These are phyloP conservation scores for Casaregolazyma lundiana DNA, from an alignment of 1,139 yeast genomes.

Conservation along the genomic window DNA sequence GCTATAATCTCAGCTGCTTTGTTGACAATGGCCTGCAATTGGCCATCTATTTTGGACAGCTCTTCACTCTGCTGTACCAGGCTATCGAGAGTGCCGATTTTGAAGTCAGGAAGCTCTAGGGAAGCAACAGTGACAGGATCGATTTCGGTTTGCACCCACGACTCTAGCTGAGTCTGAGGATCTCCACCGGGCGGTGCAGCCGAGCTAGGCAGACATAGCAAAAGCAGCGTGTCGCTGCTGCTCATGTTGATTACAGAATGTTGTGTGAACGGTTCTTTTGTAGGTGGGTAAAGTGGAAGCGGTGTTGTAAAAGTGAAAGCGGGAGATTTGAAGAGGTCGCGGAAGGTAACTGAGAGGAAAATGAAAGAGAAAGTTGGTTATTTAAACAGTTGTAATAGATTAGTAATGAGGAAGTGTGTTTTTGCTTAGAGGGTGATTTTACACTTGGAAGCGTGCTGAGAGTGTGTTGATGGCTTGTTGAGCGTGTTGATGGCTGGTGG, in stretches of 20 bases:
- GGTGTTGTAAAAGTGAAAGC: neutral
- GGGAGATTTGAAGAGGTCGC: neutral
- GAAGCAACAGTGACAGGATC: conserved; percentile 29
- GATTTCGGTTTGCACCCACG: conserved; percentile 34
- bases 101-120: conserved; percentile 76
- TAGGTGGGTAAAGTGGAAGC: neutral
- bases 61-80: conserved; percentile 90
- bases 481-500: too few relatives aligned
- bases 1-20: conserved; percentile 73
- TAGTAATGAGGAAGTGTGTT: neutral
- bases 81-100: conserved; percentile 91
- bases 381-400: neutral
- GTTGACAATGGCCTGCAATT: conserved; percentile 59
- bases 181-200: conserved; percentile 46
- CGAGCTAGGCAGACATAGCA: conserved; percentile 46
- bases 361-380: neutral
- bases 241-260: neutral
- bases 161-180: conserved; percentile 36
- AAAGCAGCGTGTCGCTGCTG: conserved; percentile 13
- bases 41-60: conserved; percentile 70
- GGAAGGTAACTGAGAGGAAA: neutral
- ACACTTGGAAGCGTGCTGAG: too few relatives aligned
- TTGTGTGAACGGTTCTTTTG: neutral
- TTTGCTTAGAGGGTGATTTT: too few relatives aligned
- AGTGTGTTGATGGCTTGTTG: too few relatives aligned